Evolutionary conservation across 306 rosid genomes (phyloP), one percentile per base, ranked within the genome.

Genomic region (Hippophae tibetana): DNA sequence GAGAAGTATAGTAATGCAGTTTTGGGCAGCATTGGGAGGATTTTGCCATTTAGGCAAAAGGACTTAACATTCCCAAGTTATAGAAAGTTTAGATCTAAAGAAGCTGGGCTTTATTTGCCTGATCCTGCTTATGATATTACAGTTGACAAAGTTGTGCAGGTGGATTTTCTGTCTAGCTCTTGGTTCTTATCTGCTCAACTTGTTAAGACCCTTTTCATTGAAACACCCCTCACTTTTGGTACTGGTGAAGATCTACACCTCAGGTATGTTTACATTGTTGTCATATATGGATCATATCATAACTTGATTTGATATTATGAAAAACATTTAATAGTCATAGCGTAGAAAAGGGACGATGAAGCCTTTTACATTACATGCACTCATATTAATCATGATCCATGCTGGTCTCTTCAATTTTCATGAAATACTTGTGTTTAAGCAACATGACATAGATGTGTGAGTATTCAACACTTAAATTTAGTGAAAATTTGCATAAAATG

Each of bases 171-270:
- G 4, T 92, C 99, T 6, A 92, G 99, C 71, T 92, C 96, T 26
- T 92, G 99, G 99, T 88, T 92, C 76, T 76, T 92, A 18, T 82
- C 93, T 12, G 83, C 94, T 13, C 86, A 88, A 61, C 90, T 78
- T 60, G 83, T 92, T n/a, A 83, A 84, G 69, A 84, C 95, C 0
- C 89, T 92, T 26, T 92, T 92, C 71, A 78, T 69, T 53, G 95
- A 92, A 71, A 78, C 93, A 0, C 99, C 99, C 57, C 82, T 81
- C 68, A 92, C 95, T 68, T 92, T 92, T 74, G 84, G 94, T 14
- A 92, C 99, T 1, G 97, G 99, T 8, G 99, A 92, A 85, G 99
- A 92, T 78, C 86, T 92, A 10, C 99, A 92, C 70, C 85, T 88
- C 38, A 92, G 99, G 99, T 92, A 71, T 7, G 44, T 5, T 18